phyloP scores from a whole-genome alignment of 495 filamentous ascomycete genomes.

The Penicillium paradoxum region DNA sequence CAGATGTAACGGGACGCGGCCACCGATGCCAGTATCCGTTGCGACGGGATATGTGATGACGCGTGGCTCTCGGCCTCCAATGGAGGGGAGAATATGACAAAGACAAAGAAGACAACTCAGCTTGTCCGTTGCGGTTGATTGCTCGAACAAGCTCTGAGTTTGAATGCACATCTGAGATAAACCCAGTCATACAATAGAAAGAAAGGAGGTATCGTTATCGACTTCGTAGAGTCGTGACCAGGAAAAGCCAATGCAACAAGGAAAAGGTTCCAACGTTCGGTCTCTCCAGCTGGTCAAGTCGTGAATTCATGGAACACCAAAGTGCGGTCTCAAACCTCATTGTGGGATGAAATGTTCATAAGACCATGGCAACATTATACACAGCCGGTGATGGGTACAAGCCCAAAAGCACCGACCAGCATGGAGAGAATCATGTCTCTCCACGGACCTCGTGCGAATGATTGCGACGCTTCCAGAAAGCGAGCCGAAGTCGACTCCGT shows the following conservation, averaged over 20 bases:
- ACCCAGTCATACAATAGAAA: not conserved
- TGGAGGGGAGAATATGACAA: not conserved
- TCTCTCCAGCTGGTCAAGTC: conserved; percentile 6
- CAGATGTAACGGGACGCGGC: not conserved
- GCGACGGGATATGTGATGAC: not conserved
- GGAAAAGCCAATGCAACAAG: not conserved
- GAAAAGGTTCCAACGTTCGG: not conserved
- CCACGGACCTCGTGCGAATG: conserved; percentile 37
- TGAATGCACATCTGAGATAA: not conserved
- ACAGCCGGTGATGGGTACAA: conserved; percentile 7
- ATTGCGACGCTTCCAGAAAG: conserved; percentile 43
- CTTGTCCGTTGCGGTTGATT: not conserved
- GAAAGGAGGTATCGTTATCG: conserved; percentile 3
- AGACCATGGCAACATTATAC: conserved; percentile 28
- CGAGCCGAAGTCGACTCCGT: conserved; percentile 40
- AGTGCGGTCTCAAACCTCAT: conserved; percentile 26
- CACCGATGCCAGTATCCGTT: conserved; percentile 4
- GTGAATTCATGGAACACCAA: conserved; percentile 32
- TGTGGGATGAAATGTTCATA: conserved; percentile 30
- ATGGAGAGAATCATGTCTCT: conserved; percentile 26
- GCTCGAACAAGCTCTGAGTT: not conserved
- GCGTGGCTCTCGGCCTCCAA: not conserved
- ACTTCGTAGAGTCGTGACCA: conserved; percentile 10
- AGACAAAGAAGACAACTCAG: not conserved
- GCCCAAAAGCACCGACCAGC: not conserved